Conservation (phyloP, 2,329 filamentous ascomycete genomes). For the Neonectria sp. region DNA sequence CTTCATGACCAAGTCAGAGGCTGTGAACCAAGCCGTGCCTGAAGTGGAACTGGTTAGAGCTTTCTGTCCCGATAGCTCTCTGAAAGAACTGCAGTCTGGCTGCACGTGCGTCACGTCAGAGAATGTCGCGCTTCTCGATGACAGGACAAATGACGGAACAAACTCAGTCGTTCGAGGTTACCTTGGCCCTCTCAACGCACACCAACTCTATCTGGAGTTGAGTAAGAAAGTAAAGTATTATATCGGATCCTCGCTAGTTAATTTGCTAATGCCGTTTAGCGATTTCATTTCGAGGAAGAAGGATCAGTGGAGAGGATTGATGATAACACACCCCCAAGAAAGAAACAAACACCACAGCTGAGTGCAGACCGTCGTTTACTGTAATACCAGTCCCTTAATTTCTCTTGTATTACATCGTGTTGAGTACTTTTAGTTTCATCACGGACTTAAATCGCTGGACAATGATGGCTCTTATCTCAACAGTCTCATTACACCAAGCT, state of each 20-base stretch:
- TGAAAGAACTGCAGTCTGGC: background rate
- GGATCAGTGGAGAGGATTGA: too few relatives aligned
- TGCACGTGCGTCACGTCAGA: too few relatives aligned
- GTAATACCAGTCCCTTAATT: too few relatives aligned
- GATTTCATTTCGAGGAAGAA: background rate
- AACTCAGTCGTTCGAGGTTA: background rate
- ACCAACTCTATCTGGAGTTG: background rate
- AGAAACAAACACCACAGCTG: background rate
- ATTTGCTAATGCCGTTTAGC: background rate
- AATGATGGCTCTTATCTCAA: constrained; percentile 15
- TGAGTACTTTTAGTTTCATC: constrained; percentile 10
- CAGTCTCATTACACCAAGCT: background rate
- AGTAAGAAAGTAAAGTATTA: background rate
- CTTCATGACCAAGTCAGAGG: background rate
- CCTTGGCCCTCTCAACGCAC: background rate
- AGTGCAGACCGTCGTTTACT: constrained; percentile 13
- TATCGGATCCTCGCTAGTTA: too few relatives aligned
- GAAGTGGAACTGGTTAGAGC: background rate
- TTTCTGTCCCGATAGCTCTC: background rate
- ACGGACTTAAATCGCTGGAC: constrained; percentile 14
- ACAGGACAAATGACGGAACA: background rate
- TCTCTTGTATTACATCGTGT: too few relatives aligned
- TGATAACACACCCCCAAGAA: too few relatives aligned
- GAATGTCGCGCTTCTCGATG: background rate
- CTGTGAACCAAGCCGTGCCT: background rate